Percentiles rank a stretch among this genome's conserved stretches.
These are phyloP conservation scores for Marchantia polymorpha DNA, from an alignment of 225 moss, liverwort and hornwort species.

Conservation along the genomic window DNA sequence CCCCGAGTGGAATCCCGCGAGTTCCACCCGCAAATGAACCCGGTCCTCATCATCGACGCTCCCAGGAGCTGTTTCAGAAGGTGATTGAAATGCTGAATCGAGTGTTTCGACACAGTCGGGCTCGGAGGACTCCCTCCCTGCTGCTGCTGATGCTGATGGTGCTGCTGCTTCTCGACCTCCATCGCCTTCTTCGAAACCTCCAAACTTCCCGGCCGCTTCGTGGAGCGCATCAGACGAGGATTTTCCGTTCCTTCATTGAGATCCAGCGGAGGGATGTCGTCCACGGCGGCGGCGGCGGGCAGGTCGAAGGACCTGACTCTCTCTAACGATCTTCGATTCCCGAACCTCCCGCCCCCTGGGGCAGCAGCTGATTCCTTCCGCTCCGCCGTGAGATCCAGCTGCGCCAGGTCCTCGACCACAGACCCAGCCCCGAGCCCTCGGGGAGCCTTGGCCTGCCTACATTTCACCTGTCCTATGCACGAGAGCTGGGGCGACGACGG, in stretches of 20 bases:
- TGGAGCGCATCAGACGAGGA: slow-evolving; percentile 29
- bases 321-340: slow-evolving; percentile 5
- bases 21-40: slow-evolving; percentile 45
- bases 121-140: background rate
- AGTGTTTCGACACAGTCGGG: slow-evolving; percentile 27
- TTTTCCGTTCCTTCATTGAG: slow-evolving; percentile 27
- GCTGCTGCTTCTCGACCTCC: slow-evolving; percentile 23
- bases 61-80: slow-evolving; percentile 40
- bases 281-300: slow-evolving; percentile 1
- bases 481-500: slow-evolving; percentile 49
- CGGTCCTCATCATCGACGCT: slow-evolving; percentile 36
- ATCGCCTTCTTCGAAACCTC: slow-evolving; percentile 6
- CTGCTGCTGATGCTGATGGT: background rate
- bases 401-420: slow-evolving; percentile 29
- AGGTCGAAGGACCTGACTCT: slow-evolving; percentile 24
- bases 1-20: slow-evolving; percentile 16
- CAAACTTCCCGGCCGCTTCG: slow-evolving; percentile 18
- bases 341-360: background rate
- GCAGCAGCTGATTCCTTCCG: background rate
- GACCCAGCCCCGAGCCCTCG: background rate
- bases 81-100: slow-evolving; percentile 40
- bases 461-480: slow-evolving; percentile 54
- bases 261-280: slow-evolving; percentile 40
- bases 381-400: slow-evolving; percentile 40
- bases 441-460: slow-evolving; percentile 29